A percentile compares a stretch with the other conserved stretches of the same genome.
phyloP scores from a whole-genome alignment of 495 filamentous ascomycete genomes.

The Aspergillus incahuasiensis region DNA sequence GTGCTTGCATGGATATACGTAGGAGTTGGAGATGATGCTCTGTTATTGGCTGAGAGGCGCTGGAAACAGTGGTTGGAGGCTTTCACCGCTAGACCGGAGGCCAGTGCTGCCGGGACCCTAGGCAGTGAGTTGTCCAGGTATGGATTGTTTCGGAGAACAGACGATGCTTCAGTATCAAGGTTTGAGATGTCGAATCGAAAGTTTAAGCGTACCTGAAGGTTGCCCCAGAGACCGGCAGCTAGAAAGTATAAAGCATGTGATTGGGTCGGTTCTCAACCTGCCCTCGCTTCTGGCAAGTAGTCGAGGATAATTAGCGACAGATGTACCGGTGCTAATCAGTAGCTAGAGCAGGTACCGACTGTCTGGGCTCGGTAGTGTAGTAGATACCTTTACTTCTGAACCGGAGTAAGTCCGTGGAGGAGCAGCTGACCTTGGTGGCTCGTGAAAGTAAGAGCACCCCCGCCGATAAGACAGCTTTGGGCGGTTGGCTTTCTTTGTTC shows the following conservation, averaged over 20 bases:
- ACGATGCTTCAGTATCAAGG: too few species aligned
- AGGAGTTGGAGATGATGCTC: background rate
- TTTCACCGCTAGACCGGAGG: background rate
- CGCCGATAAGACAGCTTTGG: background rate
- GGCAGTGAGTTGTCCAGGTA: background rate
- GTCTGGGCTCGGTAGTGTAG: background rate
- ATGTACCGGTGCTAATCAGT: background rate
- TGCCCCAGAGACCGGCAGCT: background rate
- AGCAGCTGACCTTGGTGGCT: background rate
- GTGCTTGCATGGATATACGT: slow-evolving; percentile 1
- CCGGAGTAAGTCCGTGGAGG: background rate
- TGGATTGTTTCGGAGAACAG: too few species aligned
- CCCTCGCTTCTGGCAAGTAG: background rate
- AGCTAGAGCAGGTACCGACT: background rate
- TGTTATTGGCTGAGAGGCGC: background rate
- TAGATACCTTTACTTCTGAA: background rate
- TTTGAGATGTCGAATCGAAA: background rate
- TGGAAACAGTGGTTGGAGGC: background rate
- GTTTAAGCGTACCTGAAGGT: background rate
- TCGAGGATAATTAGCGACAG: background rate
- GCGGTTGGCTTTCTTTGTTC: background rate
- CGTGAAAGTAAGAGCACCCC: background rate
- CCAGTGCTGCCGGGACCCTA: background rate
- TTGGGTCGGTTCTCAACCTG: background rate
- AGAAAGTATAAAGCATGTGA: background rate